phyloP scores from a whole-genome alignment of 116 monocot genomes.

The Cymodocea nodosa region DNA sequence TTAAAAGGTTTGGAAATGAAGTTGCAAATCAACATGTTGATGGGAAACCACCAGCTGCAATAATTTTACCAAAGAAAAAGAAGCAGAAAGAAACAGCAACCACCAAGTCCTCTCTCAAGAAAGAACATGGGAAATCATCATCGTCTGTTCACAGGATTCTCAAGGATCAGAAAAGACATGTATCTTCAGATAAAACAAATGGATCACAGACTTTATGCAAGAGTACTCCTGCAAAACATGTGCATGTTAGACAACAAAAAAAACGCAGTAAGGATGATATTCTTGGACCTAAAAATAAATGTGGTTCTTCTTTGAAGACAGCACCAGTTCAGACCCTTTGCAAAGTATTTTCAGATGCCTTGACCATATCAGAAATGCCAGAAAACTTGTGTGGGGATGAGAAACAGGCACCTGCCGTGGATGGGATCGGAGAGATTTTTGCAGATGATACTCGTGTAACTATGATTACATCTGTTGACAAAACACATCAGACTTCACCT shows the following conservation, averaged over 20 bases:
- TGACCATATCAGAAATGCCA: constrained; percentile 30
- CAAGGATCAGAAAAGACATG: constrained; percentile 24
- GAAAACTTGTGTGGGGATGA: constrained; percentile 6
- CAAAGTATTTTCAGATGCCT: constrained; percentile 40
- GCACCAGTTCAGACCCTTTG: constrained; percentile 34
- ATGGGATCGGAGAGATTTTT: constrained; percentile 10
- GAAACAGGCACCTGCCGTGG: constrained; percentile 5
- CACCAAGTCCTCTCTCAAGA: constrained; percentile 14
- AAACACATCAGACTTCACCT: constrained; percentile 4
- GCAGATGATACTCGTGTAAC: neutral
- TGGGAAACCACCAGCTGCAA: constrained; percentile 22
- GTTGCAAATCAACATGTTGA: constrained; percentile 8
- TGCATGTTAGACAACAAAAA: constrained; percentile 7
- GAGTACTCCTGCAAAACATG: constrained; percentile 7
- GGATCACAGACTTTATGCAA: constrained; percentile 1
- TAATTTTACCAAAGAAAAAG: constrained; percentile 17
- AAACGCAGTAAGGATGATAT: constrained; percentile 38
- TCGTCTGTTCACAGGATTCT: constrained; percentile 31
- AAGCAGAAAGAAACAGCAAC: constrained; percentile 12
- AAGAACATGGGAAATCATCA: constrained; percentile 11
- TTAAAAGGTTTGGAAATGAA: constrained; percentile 21
- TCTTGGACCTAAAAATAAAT: constrained; percentile 11
- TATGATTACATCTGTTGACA: constrained; percentile 5
- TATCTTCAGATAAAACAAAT: constrained; percentile 14
- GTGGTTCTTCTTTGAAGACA: constrained; percentile 13